Conservation (phyloP, 768 basidiomycete species). For the Leccinum truebloodii region DNA sequence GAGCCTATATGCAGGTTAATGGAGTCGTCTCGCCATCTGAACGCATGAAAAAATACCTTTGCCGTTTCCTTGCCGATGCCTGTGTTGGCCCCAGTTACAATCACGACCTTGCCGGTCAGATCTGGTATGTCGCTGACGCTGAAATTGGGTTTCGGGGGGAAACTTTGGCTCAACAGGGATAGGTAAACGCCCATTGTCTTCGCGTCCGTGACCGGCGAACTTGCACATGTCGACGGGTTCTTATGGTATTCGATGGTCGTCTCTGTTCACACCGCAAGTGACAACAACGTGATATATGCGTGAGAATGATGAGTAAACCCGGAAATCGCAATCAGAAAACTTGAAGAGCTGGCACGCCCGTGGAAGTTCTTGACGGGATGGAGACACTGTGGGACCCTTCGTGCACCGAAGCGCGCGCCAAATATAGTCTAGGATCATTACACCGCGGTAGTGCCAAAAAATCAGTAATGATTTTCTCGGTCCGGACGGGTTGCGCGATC, state of each 20-base stretch:
- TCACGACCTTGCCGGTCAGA: conserved; percentile 44
- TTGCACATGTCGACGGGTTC: background rate
- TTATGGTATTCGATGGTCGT: background rate
- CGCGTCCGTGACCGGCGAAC: background rate
- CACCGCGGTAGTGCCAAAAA: too few relatives aligned
- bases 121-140: conserved; percentile 51
- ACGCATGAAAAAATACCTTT: conserved; percentile 37
- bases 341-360: background rate
- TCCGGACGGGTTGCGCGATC: too few relatives aligned
- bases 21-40: background rate
- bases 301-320: background rate
- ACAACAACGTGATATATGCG: background rate
- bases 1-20: conserved; percentile 35
- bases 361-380: background rate
- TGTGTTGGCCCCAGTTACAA: conserved; percentile 40
- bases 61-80: conserved; percentile 61
- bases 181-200: conserved; percentile 28
- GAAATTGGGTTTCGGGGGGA: conserved; percentile 48
- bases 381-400: too few relatives aligned
- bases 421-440: too few relatives aligned
- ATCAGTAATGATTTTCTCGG: too few relatives aligned
- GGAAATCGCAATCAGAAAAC: background rate
- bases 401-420: too few relatives aligned
- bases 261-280: background rate
- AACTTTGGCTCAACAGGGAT: conserved; percentile 33